Evolutionary conservation across 1,284 basidiomycete species (phyloP), one percentile per base, ranked within the genome.

Genomic region (Ustilago shanxiensis): DNA sequence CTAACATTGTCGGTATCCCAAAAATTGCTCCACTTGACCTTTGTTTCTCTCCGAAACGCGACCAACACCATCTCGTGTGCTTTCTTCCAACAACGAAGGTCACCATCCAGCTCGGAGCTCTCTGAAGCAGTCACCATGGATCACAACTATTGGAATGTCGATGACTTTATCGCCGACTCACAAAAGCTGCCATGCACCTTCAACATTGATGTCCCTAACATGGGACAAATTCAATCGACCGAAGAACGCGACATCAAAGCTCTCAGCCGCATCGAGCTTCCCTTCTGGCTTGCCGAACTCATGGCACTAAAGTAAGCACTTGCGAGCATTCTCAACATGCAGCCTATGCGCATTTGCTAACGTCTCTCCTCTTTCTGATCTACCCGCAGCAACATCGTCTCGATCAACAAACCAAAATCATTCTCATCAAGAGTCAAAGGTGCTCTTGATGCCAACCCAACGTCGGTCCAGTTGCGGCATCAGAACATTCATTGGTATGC

Each of bases 401-500:
- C 77, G 37, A 73, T 85, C 44, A 77, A 78, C 60, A 74, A 83
- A 20, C 83, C 83, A 6, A 78, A 79, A 11, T 79, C 77, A n/a
- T 85, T 75, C 59, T 75, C 73, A 1, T 50, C 66, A 1, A 56
- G 84, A 26, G 83, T 85, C 45, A 80, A 81, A 22, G 66, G 72
- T 3, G 84, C 84, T 20, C 71, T 85, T 9, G 80, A 85, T 60
- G 84, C 84, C 0, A 72, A 79, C 31, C 66, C 84, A 0, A 68
- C 70, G 2, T 78, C 79, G 11, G 83, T 85, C 3, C 80, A 80
- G 41, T 68, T 85, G 37, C 52, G 83, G 3, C 62, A 78, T 26
- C 78, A 83, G 39, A 73, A 73, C 68, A 72, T 72, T 7, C 75
- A 80, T 51, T 85, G 83, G 83, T 85, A 85, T 63, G 84, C 83